A percentile compares a stretch with the other conserved stretches of the same genome.
These are phyloP conservation scores for Nemania sp. DNA, from an alignment of 2,329 filamentous ascomycete species.

Conservation along the genomic window DNA sequence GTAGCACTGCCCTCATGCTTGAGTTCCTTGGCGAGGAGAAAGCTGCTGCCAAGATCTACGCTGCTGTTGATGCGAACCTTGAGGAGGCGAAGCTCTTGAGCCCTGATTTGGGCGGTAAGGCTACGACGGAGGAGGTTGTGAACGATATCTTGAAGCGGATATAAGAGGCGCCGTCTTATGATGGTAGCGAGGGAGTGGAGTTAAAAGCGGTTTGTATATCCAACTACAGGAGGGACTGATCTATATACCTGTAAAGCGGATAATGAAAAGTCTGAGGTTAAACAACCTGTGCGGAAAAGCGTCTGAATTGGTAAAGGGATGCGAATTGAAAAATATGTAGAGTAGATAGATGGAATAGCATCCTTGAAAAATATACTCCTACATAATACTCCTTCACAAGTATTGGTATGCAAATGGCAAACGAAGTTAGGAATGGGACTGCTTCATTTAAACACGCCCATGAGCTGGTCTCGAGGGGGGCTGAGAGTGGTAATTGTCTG, in stretches of 20 bases:
- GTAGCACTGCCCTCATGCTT: constrained; percentile 93
- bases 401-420: neutral
- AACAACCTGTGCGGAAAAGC: neutral
- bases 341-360: neutral
- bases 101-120: constrained; percentile 90
- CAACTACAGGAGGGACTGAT: neutral
- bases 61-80: constrained; percentile 90
- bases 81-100: constrained; percentile 84
- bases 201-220: neutral
- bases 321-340: constrained; percentile 1
- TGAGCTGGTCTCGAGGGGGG: neutral
- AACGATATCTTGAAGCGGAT: constrained; percentile 86
- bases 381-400: too few species aligned
- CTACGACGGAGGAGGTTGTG: constrained; percentile 87
- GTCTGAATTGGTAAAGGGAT: neutral
- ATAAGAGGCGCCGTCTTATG: constrained; percentile 58
- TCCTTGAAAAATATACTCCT: neutral
- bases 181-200: neutral
- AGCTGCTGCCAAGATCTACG: constrained; percentile 90
- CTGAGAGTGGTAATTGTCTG: constrained; percentile 38
- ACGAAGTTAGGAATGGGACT: neutral
- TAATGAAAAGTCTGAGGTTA: too few species aligned
- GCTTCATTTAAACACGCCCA: neutral
- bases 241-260: neutral
- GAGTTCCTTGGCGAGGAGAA: constrained; percentile 91